Evolutionary conservation across 2,329 filamentous ascomycete species (phyloP).

Genomic region (Claviceps capensis): DNA sequence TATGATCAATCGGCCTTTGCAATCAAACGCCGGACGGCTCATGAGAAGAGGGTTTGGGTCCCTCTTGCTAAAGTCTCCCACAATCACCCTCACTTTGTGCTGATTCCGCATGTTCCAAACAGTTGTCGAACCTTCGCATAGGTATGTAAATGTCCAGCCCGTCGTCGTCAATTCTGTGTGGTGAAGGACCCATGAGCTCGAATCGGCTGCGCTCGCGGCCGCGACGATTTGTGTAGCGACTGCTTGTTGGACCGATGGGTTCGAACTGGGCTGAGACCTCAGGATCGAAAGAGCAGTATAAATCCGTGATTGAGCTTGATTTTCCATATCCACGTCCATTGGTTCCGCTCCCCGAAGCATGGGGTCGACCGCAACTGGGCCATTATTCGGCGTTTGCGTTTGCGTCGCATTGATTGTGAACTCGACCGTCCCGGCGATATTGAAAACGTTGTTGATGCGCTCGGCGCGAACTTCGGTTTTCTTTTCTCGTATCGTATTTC

Average conservation of each 20-base stretch:
- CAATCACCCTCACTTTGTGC: conserved; percentile 22
- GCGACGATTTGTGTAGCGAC: conserved; percentile 35
- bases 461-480: conserved; percentile 34
- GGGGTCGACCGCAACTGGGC: conserved; percentile 21
- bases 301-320: conserved; percentile 17
- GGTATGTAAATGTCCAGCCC: conserved; percentile 40
- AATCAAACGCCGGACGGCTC: conserved; percentile 47
- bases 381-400: conserved; percentile 20
- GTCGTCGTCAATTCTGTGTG: conserved; percentile 29
- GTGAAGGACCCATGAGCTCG: conserved; percentile 33
- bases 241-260: conserved; percentile 33
- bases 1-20: conserved; percentile 36
- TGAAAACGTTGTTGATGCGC: conserved; percentile 32
- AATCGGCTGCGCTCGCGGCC: conserved; percentile 30
- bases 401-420: conserved; percentile 28
- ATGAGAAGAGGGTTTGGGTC: conserved; percentile 27
- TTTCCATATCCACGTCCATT: conserved; percentile 4
- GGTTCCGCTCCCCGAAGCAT: conserved; percentile 17
- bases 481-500: conserved; percentile 26
- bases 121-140: conserved; percentile 38
- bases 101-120: conserved; percentile 37
- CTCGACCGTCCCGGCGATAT: conserved; percentile 29
- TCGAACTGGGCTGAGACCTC: conserved; percentile 33
- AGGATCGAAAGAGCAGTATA: conserved; percentile 32
- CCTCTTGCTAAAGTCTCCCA: conserved; percentile 36